A percentile compares a stretch with the other conserved stretches of the same genome.
These are phyloP conservation scores for Trichosporon faecale DNA, from an alignment of 1,284 basidiomycete species.

Conservation along the genomic window DNA sequence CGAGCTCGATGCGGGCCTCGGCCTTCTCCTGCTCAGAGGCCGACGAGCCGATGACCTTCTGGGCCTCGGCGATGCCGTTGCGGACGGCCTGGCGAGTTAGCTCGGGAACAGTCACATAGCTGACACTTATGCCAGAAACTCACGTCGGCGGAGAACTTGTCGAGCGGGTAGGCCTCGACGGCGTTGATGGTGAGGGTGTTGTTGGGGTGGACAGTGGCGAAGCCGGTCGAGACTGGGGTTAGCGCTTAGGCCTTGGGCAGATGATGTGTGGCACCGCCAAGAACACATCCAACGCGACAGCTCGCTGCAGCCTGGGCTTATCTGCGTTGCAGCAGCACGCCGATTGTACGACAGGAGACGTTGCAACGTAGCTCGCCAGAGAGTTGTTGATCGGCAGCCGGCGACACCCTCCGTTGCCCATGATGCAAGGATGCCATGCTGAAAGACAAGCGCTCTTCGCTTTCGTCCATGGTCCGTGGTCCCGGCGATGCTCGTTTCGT, in stretches of 20 bases:
- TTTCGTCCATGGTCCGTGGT: background rate
- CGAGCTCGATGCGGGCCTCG: slow-evolving; percentile 90
- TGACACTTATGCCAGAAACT: slow-evolving; percentile 12
- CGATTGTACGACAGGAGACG: too few relatives aligned
- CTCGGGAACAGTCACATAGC: background rate
- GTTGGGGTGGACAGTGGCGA: slow-evolving; percentile 96
- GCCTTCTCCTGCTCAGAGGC: slow-evolving; percentile 90
- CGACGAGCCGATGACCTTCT: slow-evolving; percentile 73
- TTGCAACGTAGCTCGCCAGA: too few relatives aligned
- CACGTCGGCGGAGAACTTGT: slow-evolving; percentile 60
- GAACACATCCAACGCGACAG: background rate
- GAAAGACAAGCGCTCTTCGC: background rate
- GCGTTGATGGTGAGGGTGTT: slow-evolving; percentile 96
- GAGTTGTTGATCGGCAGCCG: too few relatives aligned
- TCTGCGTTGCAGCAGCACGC: too few relatives aligned
- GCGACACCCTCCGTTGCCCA: too few relatives aligned
- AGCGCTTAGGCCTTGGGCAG: background rate
- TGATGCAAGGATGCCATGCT: too few relatives aligned
- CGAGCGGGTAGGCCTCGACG: slow-evolving; percentile 91
- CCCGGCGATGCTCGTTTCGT: background rate
- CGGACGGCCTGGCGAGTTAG: slow-evolving; percentile 72
- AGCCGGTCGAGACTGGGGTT: slow-evolving; percentile 84
- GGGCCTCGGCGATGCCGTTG: slow-evolving; percentile 82
- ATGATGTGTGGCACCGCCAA: background rate
- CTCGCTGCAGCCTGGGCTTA: too few relatives aligned